Conservation (phyloP, 1,139 yeast genomes). For the Pichia sp. region DNA sequence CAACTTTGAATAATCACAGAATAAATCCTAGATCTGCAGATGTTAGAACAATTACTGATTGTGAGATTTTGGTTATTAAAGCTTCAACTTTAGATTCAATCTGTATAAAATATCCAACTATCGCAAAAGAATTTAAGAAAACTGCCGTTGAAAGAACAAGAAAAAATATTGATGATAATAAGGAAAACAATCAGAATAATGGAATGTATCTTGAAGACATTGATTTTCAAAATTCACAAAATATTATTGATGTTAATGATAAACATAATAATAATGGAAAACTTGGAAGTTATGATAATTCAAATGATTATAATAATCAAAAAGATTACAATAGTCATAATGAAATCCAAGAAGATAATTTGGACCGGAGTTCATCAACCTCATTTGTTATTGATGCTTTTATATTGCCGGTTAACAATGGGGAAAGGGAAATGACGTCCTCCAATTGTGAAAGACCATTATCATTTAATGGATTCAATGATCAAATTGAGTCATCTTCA, state of each 20-base stretch:
- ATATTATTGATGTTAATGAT: neutral
- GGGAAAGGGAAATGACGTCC: too few species aligned
- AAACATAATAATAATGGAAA: neutral
- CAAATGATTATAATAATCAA: neutral
- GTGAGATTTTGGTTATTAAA: conserved; percentile 55
- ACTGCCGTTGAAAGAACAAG: conserved; percentile 48
- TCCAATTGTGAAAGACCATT: too few species aligned
- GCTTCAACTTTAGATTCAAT: conserved; percentile 46
- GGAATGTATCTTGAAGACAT: too few species aligned
- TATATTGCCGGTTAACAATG: too few species aligned
- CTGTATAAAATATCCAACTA: conserved; percentile 51
- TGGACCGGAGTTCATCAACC: too few species aligned
- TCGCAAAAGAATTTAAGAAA: conserved; percentile 50
- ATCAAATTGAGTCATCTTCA: neutral
- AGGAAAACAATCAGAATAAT: neutral
- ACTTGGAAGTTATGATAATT: neutral
- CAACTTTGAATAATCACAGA: conserved; percentile 32
- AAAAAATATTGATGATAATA: neutral
- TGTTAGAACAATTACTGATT: conserved; percentile 53
- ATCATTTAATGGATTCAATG: too few species aligned
- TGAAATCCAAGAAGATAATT: too few species aligned
- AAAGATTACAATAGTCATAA: neutral
- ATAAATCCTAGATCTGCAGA: conserved; percentile 48
- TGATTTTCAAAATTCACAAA: neutral
- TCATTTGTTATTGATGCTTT: too few species aligned